phyloP scores from a whole-genome alignment of 306 rosid genomes.

The Castanopsis chinensis region DNA sequence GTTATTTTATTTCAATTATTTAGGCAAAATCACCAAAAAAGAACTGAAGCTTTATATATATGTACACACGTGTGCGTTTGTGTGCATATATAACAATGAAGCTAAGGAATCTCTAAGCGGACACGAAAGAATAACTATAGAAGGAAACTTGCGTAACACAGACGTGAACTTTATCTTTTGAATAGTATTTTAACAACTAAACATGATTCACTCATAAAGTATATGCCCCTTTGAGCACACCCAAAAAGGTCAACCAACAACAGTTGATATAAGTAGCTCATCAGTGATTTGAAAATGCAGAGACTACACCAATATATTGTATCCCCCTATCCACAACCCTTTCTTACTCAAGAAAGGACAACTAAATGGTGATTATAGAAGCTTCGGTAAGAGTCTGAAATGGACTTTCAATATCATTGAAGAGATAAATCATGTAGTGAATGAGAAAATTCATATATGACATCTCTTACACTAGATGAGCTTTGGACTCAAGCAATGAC shows the following conservation, averaged over 20 bases:
- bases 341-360: not conserved
- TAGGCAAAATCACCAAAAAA: too few species aligned
- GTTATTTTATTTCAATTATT: not conserved
- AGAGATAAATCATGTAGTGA: not conserved
- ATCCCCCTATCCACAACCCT: too few species aligned
- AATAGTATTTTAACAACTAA: not conserved
- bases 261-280: not conserved
- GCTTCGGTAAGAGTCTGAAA: not conserved
- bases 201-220: not conserved
- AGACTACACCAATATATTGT: not conserved
- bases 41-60: too few species aligned
- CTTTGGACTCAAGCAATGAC: not conserved
- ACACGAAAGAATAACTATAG: not conserved
- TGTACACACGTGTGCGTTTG: not conserved
- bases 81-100: not conserved
- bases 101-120: not conserved
- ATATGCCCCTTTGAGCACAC: not conserved
- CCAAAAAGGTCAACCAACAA: slow-evolving; percentile 8
- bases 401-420: not conserved
- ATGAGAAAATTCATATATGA: not conserved
- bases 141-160: not conserved
- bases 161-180: not conserved
- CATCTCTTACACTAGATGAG: not conserved
- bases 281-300: not conserved
- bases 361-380: not conserved